Evolutionary conservation across 2,329 filamentous ascomycete genomes (phyloP).

Genomic region (Chaetomiaceae sp.): DNA sequence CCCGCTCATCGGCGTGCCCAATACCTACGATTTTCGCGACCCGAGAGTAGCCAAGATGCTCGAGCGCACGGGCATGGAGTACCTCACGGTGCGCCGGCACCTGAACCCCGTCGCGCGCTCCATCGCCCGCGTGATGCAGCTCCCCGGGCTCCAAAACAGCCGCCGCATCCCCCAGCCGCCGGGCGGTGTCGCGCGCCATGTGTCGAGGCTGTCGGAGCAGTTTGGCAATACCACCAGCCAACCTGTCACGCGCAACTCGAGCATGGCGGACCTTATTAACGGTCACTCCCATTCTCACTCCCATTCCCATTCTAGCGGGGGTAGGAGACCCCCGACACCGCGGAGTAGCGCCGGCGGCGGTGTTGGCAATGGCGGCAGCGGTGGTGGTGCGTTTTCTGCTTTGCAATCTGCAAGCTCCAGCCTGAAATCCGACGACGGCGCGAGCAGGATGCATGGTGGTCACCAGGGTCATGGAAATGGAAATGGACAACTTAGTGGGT

Average conservation of each 20-base stretch:
- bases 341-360: slow-evolving; percentile 1
- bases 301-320: not conserved
- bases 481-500: slow-evolving; percentile 40
- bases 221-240: not conserved
- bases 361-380: not conserved
- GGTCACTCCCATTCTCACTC: not conserved
- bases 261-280: slow-evolving; percentile 30
- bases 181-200: not conserved
- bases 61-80: slow-evolving; percentile 67
- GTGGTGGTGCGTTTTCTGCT: slow-evolving; percentile 5
- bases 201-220: slow-evolving; percentile 10
- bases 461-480: not conserved
- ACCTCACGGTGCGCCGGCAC: slow-evolving; percentile 67
- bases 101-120: slow-evolving; percentile 67
- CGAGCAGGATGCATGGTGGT: slow-evolving; percentile 34
- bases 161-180: slow-evolving; percentile 40
- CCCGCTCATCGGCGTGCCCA: slow-evolving; percentile 47
- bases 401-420: slow-evolving; percentile 35
- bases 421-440: slow-evolving; percentile 44
- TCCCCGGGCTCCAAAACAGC: slow-evolving; percentile 49
- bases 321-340: slow-evolving; percentile 26
- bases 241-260: slow-evolving; percentile 24
- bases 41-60: slow-evolving; percentile 61
- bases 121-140: slow-evolving; percentile 48
- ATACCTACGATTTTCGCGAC: slow-evolving; percentile 55